Percentiles rank a stretch among this genome's conserved stretches.
Evolutionary conservation across 768 basidiomycete species (phyloP).

Genomic region (Rhizopogon roseolus): DNA sequence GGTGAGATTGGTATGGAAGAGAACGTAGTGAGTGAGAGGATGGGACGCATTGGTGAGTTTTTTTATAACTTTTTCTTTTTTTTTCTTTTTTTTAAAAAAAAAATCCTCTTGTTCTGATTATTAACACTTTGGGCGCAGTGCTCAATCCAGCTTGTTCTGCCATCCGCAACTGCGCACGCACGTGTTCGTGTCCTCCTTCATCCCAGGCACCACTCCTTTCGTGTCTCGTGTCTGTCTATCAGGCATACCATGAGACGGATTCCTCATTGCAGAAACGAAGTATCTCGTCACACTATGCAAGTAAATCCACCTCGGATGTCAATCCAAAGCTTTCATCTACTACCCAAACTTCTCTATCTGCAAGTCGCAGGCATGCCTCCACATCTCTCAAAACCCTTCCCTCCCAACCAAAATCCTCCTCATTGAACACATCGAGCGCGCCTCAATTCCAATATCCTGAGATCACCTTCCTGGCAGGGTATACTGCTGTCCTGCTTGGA

Average conservation of each 20-base stretch:
- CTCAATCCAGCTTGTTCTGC: constrained; percentile 49
- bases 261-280: background rate
- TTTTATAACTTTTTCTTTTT: background rate
- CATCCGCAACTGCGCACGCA: constrained; percentile 40
- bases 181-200: constrained; percentile 53
- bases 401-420: constrained; percentile 34
- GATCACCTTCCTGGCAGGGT: constrained; percentile 58
- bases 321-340: background rate
- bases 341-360: background rate
- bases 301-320: background rate
- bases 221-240: background rate
- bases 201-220: constrained; percentile 20
- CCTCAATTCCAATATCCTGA: constrained; percentile 25
- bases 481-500: constrained; percentile 71
- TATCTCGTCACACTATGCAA: background rate
- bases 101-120: too few relatives aligned
- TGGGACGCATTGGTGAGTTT: background rate
- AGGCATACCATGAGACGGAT: background rate
- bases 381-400: background rate
- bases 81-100: too few relatives aligned
- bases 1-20: constrained; percentile 44
- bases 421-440: constrained; percentile 41
- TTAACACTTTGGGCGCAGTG: constrained; percentile 29
- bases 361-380: background rate
- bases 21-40: constrained; percentile 40